Evolutionary conservation across 305 asterid species (phyloP).

Genomic region (Rubia peregrina): DNA sequence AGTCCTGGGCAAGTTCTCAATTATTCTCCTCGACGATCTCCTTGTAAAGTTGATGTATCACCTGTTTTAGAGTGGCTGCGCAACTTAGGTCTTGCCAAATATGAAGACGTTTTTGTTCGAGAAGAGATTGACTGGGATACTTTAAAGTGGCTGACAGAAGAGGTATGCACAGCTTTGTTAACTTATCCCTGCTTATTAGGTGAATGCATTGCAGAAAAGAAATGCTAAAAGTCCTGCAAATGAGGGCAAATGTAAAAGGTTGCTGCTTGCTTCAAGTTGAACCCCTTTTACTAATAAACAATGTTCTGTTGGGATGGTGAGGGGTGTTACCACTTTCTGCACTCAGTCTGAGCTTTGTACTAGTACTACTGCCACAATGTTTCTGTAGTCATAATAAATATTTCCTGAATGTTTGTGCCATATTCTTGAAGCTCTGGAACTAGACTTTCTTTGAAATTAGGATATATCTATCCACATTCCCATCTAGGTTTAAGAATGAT

Average conservation of each 20-base stretch:
- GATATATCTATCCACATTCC: not conserved
- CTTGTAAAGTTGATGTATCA: slow-evolving; percentile 31
- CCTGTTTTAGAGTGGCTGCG: slow-evolving; percentile 65
- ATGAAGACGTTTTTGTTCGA: slow-evolving; percentile 59
- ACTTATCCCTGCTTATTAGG: not conserved
- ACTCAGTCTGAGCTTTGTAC: not conserved
- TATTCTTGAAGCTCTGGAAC: not conserved
- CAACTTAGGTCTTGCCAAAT: slow-evolving; percentile 64
- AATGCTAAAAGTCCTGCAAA: not conserved
- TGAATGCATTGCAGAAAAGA: not conserved
- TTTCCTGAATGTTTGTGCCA: not conserved
- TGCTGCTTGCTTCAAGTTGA: not conserved
- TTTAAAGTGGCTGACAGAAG: slow-evolving; percentile 72
- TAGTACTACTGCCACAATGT: not conserved
- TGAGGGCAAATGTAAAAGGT: too few species aligned
- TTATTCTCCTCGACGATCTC: slow-evolving; percentile 46
- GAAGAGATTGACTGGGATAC: slow-evolving; percentile 92
- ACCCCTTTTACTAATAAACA: not conserved
- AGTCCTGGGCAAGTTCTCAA: slow-evolving; percentile 62
- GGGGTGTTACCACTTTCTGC: not conserved
- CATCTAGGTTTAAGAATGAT: not conserved
- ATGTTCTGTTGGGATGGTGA: not conserved
- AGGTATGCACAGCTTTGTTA: slow-evolving; percentile 37
- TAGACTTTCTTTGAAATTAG: not conserved
- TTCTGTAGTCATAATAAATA: not conserved